phyloP scores from a whole-genome alignment of 805 yeast species.

The Helenozyma baotianmanensis region DNA sequence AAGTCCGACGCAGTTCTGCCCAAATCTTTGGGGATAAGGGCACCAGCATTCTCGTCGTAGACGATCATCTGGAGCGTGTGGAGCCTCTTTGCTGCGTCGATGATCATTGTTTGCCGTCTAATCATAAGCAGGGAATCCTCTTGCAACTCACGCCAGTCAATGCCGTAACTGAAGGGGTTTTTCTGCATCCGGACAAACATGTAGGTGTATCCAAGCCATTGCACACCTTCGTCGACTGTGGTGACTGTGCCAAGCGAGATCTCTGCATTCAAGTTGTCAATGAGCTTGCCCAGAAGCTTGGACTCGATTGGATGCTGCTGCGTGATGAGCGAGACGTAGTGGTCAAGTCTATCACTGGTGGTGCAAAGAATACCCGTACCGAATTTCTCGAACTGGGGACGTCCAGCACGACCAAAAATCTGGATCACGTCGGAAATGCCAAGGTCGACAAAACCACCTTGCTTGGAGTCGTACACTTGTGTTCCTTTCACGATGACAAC shows the following conservation, averaged over 20 bases:
- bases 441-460: conserved; percentile 89
- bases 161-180: conserved; percentile 89
- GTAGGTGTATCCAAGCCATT: conserved; percentile 97
- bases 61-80: conserved; percentile 90
- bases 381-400: conserved; percentile 90
- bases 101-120: conserved; percentile 69
- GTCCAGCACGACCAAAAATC: conserved; percentile 98
- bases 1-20: conserved; percentile 96
- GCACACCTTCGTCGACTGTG: conserved; percentile 87
- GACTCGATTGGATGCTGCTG: conserved; percentile 98
- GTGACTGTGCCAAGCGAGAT: conserved; percentile 94
- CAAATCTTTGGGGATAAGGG: conserved; percentile 78
- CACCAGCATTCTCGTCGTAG: conserved; percentile 77
- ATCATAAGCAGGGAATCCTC: conserved; percentile 78
- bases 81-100: conserved; percentile 75
- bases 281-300: conserved; percentile 65
- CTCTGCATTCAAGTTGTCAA: conserved; percentile 94
- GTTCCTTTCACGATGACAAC: conserved; percentile 96
- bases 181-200: conserved; percentile 90
- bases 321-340: conserved; percentile 80
- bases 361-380: conserved; percentile 95
- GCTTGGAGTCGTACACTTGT: conserved; percentile 88
- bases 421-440: conserved; percentile 97
- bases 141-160: conserved; percentile 78
- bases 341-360: conserved; percentile 73